A percentile compares a stretch with the other conserved stretches of the same genome.
Evolutionary conservation across 75 land plant genomes (phyloP).

Genomic region (Isoetes taiwanensis): DNA sequence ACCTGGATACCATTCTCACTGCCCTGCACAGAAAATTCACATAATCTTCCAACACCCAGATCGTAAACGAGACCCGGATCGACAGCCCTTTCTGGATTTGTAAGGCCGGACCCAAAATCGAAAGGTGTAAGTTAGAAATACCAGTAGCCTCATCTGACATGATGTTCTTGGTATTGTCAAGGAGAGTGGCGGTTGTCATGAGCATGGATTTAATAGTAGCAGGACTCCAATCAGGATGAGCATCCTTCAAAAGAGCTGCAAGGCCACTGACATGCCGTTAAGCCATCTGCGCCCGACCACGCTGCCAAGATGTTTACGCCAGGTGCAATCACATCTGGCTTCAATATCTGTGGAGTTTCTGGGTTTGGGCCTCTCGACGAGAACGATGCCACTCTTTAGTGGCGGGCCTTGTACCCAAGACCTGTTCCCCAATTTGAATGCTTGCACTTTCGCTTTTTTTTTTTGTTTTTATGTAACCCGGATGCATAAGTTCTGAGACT

Average conservation of each 20-base stretch:
- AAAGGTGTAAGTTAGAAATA: background rate
- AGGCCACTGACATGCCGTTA: slow-evolving; percentile 1
- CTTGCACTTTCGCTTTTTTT: background rate
- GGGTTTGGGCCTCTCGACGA: background rate
- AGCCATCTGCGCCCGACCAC: slow-evolving; percentile 4
- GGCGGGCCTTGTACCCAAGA: background rate
- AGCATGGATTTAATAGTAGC: background rate
- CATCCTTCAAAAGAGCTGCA: background rate
- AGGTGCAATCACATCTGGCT: slow-evolving; percentile 6
- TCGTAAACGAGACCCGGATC: slow-evolving; percentile 7
- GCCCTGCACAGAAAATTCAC: background rate
- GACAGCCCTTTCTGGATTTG: background rate
- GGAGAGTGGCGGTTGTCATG: slow-evolving; percentile 7
- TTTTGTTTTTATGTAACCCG: background rate
- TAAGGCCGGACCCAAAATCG: slow-evolving; percentile 1
- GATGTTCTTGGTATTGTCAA: slow-evolving; percentile 2
- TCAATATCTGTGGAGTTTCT: background rate
- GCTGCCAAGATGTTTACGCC: slow-evolving; percentile 6
- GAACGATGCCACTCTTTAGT: background rate
- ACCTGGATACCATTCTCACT: too few relatives aligned
- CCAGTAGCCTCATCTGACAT: slow-evolving; percentile 7
- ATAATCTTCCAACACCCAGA: slow-evolving; percentile 1
- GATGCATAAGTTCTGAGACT: background rate
- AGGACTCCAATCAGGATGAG: slow-evolving; percentile 5
- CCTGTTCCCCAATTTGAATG: background rate